Conservation (phyloP, 2,329 filamentous ascomycete genomes). For the Ilyonectria robusta region DNA sequence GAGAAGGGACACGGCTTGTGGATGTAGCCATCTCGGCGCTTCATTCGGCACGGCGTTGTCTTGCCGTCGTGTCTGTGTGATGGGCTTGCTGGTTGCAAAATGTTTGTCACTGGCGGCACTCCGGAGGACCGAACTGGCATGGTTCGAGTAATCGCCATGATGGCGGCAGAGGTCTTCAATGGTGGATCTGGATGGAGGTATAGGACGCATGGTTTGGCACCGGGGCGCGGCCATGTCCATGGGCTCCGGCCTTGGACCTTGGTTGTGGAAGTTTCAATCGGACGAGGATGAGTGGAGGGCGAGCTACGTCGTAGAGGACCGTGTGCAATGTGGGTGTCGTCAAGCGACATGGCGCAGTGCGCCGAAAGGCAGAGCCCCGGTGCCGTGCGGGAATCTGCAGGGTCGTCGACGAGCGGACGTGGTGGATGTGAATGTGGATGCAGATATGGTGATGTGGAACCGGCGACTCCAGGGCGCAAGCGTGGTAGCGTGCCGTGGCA, state of each 20-base stretch:
- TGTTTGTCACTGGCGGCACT: slow-evolving; percentile 27
- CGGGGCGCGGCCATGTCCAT: slow-evolving; percentile 20
- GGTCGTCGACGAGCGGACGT: slow-evolving; percentile 23
- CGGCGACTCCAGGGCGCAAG: slow-evolving; percentile 29
- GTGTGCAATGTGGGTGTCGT: slow-evolving; percentile 28
- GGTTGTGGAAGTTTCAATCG: slow-evolving; percentile 38
- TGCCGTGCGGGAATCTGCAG: slow-evolving; percentile 31
- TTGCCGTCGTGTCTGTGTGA: slow-evolving; percentile 16
- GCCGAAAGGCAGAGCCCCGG: slow-evolving; percentile 22
- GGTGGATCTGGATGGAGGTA: slow-evolving; percentile 27
- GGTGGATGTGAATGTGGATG: slow-evolving; percentile 14
- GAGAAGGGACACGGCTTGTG: not conserved
- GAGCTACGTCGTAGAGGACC: not conserved
- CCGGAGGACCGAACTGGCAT: slow-evolving; percentile 21
- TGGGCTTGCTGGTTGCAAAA: slow-evolving; percentile 6
- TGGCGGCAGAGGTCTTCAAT: slow-evolving; percentile 25
- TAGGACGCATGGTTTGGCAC: slow-evolving; percentile 25
- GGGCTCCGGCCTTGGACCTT: slow-evolving; percentile 25
- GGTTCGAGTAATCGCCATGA: slow-evolving; percentile 25
- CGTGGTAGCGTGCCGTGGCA: slow-evolving; percentile 24
- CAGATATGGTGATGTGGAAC: slow-evolving; percentile 20
- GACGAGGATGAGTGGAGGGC: slow-evolving; percentile 30
- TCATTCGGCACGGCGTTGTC: slow-evolving; percentile 30
- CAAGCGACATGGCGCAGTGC: slow-evolving; percentile 42
- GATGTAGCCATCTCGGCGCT: slow-evolving; percentile 28